These are phyloP conservation scores for Opeltia flavorubescens DNA, from an alignment of 495 filamentous ascomycete genomes.

Conservation along the genomic window DNA sequence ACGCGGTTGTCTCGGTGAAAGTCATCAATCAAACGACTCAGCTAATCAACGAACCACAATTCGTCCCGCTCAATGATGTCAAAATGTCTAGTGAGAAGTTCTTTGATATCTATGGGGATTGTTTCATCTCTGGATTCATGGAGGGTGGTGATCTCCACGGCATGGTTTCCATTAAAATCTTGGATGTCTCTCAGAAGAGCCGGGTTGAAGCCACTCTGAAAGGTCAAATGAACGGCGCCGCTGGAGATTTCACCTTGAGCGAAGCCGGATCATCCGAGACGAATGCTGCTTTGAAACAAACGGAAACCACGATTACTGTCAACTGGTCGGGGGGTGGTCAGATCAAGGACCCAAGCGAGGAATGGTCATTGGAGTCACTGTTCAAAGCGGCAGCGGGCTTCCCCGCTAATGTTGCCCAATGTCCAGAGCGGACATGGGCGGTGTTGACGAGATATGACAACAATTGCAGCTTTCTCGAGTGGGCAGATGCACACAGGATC, in stretches of 20 bases:
- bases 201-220: conserved; percentile 22
- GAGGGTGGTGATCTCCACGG: conserved; percentile 25
- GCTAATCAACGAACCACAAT: conserved; percentile 14
- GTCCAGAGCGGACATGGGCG: conserved; percentile 19
- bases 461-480: conserved; percentile 19
- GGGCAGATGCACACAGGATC: conserved; percentile 16
- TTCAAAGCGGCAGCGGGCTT: conserved; percentile 20
- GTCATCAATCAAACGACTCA: conserved; percentile 22
- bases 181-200: conserved; percentile 19
- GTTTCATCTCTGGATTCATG: conserved; percentile 23
- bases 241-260: no score
- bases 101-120: conserved; percentile 23
- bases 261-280: conserved; percentile 12
- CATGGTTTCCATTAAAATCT: conserved; percentile 21
- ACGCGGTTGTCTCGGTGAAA: conserved; percentile 24
- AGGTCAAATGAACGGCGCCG: conserved; percentile 17
- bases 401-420: conserved; percentile 19
- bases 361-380: conserved; percentile 19
- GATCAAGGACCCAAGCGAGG: conserved; percentile 19
- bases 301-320: conserved; percentile 22
- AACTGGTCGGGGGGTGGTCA: conserved; percentile 24
- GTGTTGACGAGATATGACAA: conserved; percentile 19
- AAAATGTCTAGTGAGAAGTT: conserved; percentile 17
- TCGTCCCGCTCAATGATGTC: conserved; percentile 18
- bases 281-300: conserved; percentile 11